phyloP scores from a whole-genome alignment of 208 protist genomes.

The Wallacemonas rigidus region DNA sequence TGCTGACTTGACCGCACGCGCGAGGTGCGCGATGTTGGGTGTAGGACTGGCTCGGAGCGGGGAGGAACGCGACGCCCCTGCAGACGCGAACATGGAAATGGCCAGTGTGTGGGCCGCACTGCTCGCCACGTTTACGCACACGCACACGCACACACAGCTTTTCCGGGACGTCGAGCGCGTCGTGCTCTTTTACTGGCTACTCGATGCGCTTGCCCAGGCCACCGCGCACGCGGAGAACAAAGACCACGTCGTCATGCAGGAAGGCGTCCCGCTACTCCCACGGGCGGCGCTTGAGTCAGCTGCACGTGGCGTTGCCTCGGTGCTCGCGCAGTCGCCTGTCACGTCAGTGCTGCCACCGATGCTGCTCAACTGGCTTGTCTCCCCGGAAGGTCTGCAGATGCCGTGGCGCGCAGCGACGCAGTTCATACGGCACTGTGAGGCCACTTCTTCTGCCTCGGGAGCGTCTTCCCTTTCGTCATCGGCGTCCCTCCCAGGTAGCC shows the following conservation, averaged over 20 bases:
- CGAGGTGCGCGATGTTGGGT: not conserved
- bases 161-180: constrained; percentile 9
- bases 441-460: not conserved
- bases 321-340: constrained; percentile 21
- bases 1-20: too few species aligned
- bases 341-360: constrained; percentile 37
- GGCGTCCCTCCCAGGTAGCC: not conserved
- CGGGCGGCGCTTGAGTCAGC: not conserved
- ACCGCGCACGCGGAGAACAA: not conserved
- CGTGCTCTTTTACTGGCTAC: constrained; percentile 12
- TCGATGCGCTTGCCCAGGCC: constrained; percentile 7
- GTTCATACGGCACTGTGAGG: constrained; percentile 11
- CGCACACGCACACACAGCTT: constrained; percentile 1
- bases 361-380: constrained; percentile 50
- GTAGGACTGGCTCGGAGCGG: too few species aligned
- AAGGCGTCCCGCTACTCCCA: not conserved
- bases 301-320: constrained; percentile 9
- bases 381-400: constrained; percentile 17
- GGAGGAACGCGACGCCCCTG: too few species aligned
- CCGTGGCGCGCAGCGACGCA: constrained; percentile 29
- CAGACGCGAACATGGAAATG: not conserved
- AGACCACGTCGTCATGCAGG: constrained; percentile 1
- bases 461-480: too few species aligned
- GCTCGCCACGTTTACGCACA: constrained; percentile 2
- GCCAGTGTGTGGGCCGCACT: not conserved